These are phyloP conservation scores for Mucor mucedo DNA, from an alignment of 371 early-diverging fungal genomes.

Conservation along the genomic window DNA sequence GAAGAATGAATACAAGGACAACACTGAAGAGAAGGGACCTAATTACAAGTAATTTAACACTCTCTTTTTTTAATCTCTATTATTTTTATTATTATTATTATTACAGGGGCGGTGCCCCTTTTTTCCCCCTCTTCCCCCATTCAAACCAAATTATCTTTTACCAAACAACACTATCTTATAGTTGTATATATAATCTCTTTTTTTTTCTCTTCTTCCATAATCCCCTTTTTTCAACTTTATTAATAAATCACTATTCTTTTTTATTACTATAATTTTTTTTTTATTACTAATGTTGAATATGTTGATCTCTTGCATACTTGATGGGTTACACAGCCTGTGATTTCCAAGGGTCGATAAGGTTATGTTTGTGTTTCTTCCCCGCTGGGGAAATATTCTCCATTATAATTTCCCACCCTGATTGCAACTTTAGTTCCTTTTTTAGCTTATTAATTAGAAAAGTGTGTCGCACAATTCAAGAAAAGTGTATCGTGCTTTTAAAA, in stretches of 20 bases:
- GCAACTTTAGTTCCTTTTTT: not conserved
- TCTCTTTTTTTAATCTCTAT: too few species aligned
- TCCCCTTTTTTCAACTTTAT: not conserved
- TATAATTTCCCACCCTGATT: too few species aligned
- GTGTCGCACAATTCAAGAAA: too few species aligned
- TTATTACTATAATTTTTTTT: not conserved
- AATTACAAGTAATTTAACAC: conserved; percentile 40
- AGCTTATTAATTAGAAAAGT: not conserved
- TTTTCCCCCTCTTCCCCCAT: not conserved
- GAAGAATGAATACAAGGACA: conserved; percentile 36
- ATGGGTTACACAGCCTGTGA: not conserved
- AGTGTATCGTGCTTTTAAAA: not conserved
- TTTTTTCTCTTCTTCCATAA: not conserved
- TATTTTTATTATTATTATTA: not conserved
- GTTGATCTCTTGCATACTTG: too few species aligned
- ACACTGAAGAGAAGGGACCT: conserved; percentile 33
- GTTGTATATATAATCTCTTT: conserved; percentile 17
- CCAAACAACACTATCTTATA: not conserved
- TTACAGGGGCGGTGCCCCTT: conserved; percentile 13
- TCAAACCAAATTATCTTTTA: conserved; percentile 12
- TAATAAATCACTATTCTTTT: not conserved
- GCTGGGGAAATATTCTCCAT: too few species aligned
- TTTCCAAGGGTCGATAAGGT: conserved; percentile 16
- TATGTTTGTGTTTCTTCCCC: not conserved
- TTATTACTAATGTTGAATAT: too few species aligned